Evolutionary conservation across 495 filamentous ascomycete genomes (phyloP).

Genomic region (Penicillium silybi): DNA sequence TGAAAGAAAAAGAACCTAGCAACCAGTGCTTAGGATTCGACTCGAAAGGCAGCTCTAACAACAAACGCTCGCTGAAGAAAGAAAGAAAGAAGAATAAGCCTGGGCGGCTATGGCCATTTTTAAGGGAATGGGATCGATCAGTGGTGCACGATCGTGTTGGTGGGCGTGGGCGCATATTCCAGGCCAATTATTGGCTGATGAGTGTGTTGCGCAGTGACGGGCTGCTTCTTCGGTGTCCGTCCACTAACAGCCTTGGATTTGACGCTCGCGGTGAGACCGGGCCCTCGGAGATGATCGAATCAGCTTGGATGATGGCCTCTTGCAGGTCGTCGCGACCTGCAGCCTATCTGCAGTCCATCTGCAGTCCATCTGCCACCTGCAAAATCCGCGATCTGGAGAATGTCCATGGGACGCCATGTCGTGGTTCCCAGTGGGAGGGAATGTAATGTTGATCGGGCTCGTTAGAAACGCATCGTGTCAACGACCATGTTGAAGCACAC

Average conservation of each 20-base stretch:
- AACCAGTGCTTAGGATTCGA: slow-evolving; percentile 49
- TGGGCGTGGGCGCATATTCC: slow-evolving; percentile 22
- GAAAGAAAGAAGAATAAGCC: slow-evolving; percentile 42
- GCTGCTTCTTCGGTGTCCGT: neutral
- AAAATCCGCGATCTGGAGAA: neutral
- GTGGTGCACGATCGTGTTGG: slow-evolving; percentile 9
- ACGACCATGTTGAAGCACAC: no score
- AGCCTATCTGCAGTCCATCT: neutral
- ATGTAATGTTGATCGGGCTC: neutral
- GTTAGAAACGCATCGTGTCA: neutral
- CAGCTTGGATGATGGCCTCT: neutral
- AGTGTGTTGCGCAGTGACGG: slow-evolving; percentile 13
- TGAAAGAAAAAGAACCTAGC: slow-evolving; percentile 42
- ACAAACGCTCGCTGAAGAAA: slow-evolving; percentile 76
- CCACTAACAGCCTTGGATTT: slow-evolving; percentile 10
- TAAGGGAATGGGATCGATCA: slow-evolving; percentile 19
- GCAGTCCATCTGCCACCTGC: no score
- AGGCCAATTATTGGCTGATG: slow-evolving; percentile 11
- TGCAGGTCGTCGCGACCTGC: neutral
- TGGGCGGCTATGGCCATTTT: slow-evolving; percentile 40
- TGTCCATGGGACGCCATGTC: neutral
- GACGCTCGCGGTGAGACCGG: slow-evolving; percentile 11
- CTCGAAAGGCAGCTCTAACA: slow-evolving; percentile 57
- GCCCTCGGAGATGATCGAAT: slow-evolving; percentile 3
- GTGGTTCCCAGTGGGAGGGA: neutral